Percentiles rank a stretch among this genome's conserved stretches.
Conservation (phyloP, 768 basidiomycete species). For the Saitozyma sp. region DNA sequence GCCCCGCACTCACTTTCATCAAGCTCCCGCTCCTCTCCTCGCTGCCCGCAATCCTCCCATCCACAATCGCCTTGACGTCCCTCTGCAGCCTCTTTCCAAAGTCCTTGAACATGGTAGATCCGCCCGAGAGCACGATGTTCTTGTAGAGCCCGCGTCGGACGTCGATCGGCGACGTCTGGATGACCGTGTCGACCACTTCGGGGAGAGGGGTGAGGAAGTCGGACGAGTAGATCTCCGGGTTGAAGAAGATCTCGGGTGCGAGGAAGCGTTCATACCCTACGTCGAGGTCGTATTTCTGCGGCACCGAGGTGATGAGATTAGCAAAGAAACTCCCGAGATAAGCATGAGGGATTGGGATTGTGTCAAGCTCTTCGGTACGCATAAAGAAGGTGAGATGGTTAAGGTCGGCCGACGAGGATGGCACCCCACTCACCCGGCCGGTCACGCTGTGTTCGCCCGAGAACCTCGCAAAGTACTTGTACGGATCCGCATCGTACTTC, state of each 20-base stretch:
- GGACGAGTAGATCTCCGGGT: slow-evolving; percentile 96
- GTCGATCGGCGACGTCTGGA: slow-evolving; percentile 93
- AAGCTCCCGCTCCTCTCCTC: slow-evolving; percentile 70
- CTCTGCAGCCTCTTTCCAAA: slow-evolving; percentile 96
- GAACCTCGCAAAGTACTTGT: slow-evolving; percentile 89
- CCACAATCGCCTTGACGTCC: slow-evolving; percentile 90
- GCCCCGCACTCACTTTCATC: slow-evolving; percentile 62
- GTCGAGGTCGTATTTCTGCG: slow-evolving; percentile 87
- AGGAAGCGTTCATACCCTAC: slow-evolving; percentile 99
- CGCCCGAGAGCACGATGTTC: slow-evolving; percentile 97
- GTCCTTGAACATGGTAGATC: slow-evolving; percentile 98
- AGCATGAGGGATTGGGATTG: not conserved
- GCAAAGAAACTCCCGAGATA: not conserved
- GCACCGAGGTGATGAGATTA: no score
- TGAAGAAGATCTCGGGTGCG: slow-evolving; percentile 99
- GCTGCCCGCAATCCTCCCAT: slow-evolving; percentile 78
- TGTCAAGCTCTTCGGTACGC: not conserved
- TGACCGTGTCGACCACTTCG: slow-evolving; percentile 92
- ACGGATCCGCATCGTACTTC: slow-evolving; percentile 95
- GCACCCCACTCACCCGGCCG: slow-evolving; percentile 65
- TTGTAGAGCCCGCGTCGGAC: slow-evolving; percentile 95
- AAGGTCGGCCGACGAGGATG: not conserved
- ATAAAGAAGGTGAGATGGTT: not conserved
- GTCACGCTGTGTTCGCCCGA: slow-evolving; percentile 93
- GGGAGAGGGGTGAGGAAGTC: slow-evolving; percentile 97